Evolutionary conservation across 1,284 basidiomycete genomes (phyloP).

Genomic region (Mycena sp.): DNA sequence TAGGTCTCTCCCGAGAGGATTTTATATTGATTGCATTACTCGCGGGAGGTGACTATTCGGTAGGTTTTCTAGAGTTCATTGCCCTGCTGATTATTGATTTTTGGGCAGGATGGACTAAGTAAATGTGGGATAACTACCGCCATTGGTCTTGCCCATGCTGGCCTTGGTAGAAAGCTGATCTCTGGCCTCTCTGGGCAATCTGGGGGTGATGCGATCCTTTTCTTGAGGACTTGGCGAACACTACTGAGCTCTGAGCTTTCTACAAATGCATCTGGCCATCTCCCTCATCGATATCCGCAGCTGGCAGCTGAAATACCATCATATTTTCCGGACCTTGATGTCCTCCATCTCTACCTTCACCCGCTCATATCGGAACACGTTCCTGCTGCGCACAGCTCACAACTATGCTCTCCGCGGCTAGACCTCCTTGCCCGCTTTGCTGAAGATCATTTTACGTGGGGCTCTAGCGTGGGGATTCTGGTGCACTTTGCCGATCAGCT

Average conservation of each 20-base stretch:
- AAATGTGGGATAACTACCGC: too few relatives aligned
- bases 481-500: constrained; percentile 4
- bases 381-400: neutral
- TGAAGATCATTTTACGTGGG: neutral
- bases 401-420: neutral
- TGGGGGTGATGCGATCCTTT: neutral
- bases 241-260: constrained; percentile 1
- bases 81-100: too few relatives aligned
- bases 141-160: too few relatives aligned
- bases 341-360: too few relatives aligned
- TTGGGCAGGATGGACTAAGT: too few relatives aligned
- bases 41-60: too few relatives aligned
- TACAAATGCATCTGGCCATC: neutral
- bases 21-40: too few relatives aligned
- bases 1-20: too few relatives aligned
- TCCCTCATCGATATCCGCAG: neutral
- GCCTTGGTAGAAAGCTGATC: too few relatives aligned
- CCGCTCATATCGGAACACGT: neutral
- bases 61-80: too few relatives aligned
- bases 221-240: constrained; percentile 17
- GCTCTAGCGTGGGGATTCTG: constrained; percentile 4
- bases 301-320: constrained; percentile 7
- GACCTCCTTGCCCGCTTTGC: neutral
- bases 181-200: too few relatives aligned
- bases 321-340: constrained; percentile 12